These are phyloP conservation scores for Fusarium nurragi DNA, from an alignment of 2,329 filamentous ascomycete genomes.

Conservation along the genomic window DNA sequence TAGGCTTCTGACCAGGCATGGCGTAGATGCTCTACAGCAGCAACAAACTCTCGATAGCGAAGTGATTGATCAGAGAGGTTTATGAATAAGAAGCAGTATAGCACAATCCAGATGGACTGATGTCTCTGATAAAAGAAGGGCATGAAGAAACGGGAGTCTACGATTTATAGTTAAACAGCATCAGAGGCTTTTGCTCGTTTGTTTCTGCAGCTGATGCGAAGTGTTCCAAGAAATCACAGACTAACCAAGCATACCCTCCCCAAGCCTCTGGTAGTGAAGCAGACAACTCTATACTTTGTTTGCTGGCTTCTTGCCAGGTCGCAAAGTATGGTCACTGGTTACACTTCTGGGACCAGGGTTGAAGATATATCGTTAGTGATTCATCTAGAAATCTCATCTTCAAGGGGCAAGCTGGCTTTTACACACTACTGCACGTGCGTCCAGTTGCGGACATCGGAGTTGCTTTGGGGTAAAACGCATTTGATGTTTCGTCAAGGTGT, in stretches of 20 bases:
- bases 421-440: background rate
- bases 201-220: background rate
- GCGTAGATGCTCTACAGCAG: background rate
- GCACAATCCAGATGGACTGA: background rate
- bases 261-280: background rate
- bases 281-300: slow-evolving; percentile 8
- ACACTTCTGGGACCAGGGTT: slow-evolving; percentile 13
- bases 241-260: background rate
- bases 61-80: background rate
- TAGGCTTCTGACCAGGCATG: background rate
- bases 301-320: background rate
- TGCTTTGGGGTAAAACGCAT: background rate
- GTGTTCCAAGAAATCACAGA: background rate
- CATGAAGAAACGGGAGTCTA: background rate
- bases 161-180: background rate
- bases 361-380: slow-evolving; percentile 1
- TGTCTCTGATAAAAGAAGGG: background rate
- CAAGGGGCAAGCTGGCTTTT: background rate
- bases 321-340: background rate
- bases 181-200: background rate
- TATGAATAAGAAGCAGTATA: background rate
- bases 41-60: background rate
- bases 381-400: background rate
- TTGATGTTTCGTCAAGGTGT: background rate
- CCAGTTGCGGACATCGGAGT: background rate